Percentiles rank a stretch among this genome's conserved stretches.
These are phyloP conservation scores for Senna tora DNA, from an alignment of 306 rosid species.

Conservation along the genomic window DNA sequence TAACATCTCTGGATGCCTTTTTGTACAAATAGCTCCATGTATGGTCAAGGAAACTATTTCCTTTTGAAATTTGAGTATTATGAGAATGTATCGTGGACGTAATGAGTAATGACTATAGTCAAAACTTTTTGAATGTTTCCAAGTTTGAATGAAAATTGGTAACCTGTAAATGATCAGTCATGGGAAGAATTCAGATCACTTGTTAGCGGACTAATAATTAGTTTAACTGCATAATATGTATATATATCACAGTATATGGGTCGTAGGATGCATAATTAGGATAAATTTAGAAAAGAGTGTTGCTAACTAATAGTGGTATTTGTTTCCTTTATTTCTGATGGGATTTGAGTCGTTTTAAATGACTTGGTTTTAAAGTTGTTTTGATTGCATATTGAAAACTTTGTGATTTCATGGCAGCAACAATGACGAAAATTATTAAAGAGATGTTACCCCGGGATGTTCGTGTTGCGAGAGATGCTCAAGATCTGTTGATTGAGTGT, in stretches of 20 bases:
- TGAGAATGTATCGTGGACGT: not conserved
- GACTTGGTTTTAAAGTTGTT: not conserved
- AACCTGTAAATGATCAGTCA: not conserved
- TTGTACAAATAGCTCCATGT: not conserved
- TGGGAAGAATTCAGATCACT: not conserved
- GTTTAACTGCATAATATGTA: not conserved
- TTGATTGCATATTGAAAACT: not conserved
- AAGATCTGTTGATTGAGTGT: conserved; percentile 95
- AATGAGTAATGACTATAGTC: not conserved
- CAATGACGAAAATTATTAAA: conserved; percentile 96
- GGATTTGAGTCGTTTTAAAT: not conserved
- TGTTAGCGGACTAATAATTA: too few relatives aligned
- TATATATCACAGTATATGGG: not conserved
- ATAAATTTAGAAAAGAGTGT: not conserved
- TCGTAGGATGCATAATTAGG: too few relatives aligned
- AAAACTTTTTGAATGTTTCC: not conserved
- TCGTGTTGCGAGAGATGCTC: conserved; percentile 97
- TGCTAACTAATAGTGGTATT: not conserved
- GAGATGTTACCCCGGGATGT: conserved; percentile 99
- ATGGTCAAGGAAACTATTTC: not conserved
- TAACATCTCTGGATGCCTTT: not conserved
- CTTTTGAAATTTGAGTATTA: not conserved
- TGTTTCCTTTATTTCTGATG: not conserved
- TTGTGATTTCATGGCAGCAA: conserved; percentile 55
- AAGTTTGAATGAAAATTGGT: not conserved